phyloP scores from a whole-genome alignment of 73 alveolate species.

The Paramecium primaurelia region DNA sequence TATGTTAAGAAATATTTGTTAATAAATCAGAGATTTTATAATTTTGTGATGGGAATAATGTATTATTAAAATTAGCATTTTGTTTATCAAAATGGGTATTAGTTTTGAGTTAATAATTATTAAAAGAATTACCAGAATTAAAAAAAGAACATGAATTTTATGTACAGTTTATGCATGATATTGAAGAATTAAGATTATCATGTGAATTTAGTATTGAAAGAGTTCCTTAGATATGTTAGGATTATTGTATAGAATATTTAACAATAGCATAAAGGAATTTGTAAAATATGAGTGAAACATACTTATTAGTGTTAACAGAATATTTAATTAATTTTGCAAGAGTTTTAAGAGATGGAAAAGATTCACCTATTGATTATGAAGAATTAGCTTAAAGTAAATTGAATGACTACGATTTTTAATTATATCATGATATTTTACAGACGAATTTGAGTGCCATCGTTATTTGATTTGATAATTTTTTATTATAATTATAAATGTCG shows the following conservation, averaged over 20 bases:
- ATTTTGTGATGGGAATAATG: constrained; percentile 19
- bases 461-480: neutral
- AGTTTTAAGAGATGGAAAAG: constrained; percentile 1
- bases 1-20: constrained; percentile 11
- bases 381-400: constrained; percentile 24
- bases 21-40: neutral
- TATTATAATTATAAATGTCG: constrained; percentile 65
- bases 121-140: neutral
- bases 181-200: neutral
- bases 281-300: neutral
- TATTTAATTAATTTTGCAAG: constrained; percentile 6
- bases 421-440: neutral
- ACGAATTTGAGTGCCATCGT: constrained; percentile 24
- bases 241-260: neutral
- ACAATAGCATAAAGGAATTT: neutral
- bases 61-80: neutral
- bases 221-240: neutral
- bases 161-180: neutral
- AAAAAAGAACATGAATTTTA: constrained; percentile 35
- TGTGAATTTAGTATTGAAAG: neutral
- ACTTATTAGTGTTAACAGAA: neutral
- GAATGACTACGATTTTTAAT: neutral
- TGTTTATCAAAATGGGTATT: neutral
- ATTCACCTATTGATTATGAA: constrained; percentile 19
- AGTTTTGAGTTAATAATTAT: neutral